Evolutionary conservation across 345 rosid species (phyloP), one percentile per base, ranked within the genome.

Genomic region (Euphorbia lathyris): DNA sequence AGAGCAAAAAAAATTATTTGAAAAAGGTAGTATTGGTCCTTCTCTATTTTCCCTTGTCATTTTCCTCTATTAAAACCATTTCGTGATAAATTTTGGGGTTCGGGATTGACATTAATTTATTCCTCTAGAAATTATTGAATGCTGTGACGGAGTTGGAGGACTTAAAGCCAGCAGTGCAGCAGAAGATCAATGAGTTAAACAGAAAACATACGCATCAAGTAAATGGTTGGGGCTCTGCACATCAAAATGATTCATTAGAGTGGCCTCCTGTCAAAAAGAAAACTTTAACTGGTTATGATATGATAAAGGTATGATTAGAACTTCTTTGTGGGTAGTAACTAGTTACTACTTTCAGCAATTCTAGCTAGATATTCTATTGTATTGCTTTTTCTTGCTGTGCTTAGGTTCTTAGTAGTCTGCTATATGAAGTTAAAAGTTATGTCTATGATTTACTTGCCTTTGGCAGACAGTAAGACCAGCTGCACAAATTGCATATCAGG

Each of bases 111-210:
- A 38, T 63, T 26, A 9, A 32, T 42, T 69, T 73, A 23, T 71
- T 81, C 26, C 55, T 90, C 71, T 71, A 95, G 97, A 88, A 78
- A 84, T 53, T 90, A 48, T 57, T 84, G 69, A 83, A 67, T 81
- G 92, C 91, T 47, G 43, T 95, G 90, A 67, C 61, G 34, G 99
- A 95, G 86, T 85, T 95, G 72, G 97, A 95, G 83, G 70, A 82
- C 65, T 81, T 90, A 87, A 84, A 95, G 88, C 97, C 97, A 56
- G 81, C 73, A 50, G 99, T 92, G 63, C 89, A 55, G 75, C 83
- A 83, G 73, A 86, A 83, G 82, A 72, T 90, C 16, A 68, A 81
- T 43, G 93, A 87, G 66, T 77, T 87, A 11, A 79, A 87, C 78
- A 71, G 81, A 60, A 87, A 79, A 66, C 79, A 74, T 50, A 63